Percentiles rank a stretch among this genome's conserved stretches.
These are phyloP conservation scores for Colletotrichum filicis DNA, from an alignment of 2,329 filamentous ascomycete genomes.

Conservation along the genomic window DNA sequence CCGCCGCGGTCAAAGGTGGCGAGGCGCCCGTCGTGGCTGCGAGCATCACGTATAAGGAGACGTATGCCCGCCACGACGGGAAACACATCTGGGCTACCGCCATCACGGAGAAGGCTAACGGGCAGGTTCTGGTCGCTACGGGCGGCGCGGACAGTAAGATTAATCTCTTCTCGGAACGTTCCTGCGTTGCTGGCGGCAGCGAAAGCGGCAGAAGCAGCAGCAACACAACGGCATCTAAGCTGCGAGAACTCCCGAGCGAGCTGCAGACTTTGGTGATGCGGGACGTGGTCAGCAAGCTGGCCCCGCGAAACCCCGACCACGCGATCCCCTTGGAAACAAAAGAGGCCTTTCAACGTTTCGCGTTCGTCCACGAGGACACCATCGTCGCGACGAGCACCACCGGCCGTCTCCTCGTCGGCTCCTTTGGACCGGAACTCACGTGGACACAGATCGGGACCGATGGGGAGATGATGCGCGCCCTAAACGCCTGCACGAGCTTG, in stretches of 20 bases:
- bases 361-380: constrained; percentile 64
- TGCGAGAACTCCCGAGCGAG: constrained; percentile 17
- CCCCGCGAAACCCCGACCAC: constrained; percentile 44
- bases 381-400: constrained; percentile 70
- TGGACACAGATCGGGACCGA: constrained; percentile 58
- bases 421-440: constrained; percentile 42
- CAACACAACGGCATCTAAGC: background rate
- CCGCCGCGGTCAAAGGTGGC: constrained; percentile 4
- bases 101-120: constrained; percentile 44
- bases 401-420: constrained; percentile 66
- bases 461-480: constrained; percentile 46
- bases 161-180: constrained; percentile 53
- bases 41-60: constrained; percentile 62
- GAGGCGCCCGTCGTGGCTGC: constrained; percentile 31
- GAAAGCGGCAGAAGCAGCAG: too few relatives aligned
- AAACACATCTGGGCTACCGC: constrained; percentile 92
- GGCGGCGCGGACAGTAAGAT: constrained; percentile 88
- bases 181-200: background rate
- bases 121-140: constrained; percentile 66
- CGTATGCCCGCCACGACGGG: constrained; percentile 76
- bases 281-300: constrained; percentile 42
- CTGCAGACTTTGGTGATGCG: constrained; percentile 44
- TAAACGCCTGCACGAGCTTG: constrained; percentile 61
- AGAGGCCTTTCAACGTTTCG: constrained; percentile 69
- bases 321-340: constrained; percentile 38